A percentile compares a stretch with the other conserved stretches of the same genome.
Conservation (phyloP, 345 rosid genomes). For the Salix caprea region DNA sequence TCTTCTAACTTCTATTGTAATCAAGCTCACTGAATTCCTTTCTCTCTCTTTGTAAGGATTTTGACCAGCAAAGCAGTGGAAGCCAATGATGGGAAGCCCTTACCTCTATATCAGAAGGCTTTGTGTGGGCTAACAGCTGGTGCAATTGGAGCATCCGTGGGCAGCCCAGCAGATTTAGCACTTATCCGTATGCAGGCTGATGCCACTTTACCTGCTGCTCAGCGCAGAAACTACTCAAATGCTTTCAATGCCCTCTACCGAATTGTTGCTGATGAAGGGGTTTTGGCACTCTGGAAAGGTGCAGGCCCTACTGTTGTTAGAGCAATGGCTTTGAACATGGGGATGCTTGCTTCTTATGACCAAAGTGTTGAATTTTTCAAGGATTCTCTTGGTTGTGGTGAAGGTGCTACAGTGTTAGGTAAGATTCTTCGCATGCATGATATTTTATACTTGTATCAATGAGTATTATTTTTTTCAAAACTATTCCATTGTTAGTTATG, state of each 20-base stretch:
- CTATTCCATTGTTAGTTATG: not conserved
- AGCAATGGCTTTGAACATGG: constrained; percentile 99
- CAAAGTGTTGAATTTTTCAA: constrained; percentile 88
- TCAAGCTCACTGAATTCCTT: not conserved
- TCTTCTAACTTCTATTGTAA: not conserved
- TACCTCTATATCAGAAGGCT: constrained; percentile 96
- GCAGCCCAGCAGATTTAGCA: constrained; percentile 95
- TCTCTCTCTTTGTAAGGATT: constrained; percentile 42
- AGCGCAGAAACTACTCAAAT: constrained; percentile 82
- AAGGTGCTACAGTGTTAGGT: constrained; percentile 64
- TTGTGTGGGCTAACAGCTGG: constrained; percentile 97
- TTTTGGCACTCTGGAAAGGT: constrained; percentile 98
- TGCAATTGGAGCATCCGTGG: constrained; percentile 89
- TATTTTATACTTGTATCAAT: not conserved
- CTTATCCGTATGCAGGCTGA: constrained; percentile 99
- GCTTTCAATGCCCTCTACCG: constrained; percentile 97
- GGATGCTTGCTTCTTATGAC: constrained; percentile 99
- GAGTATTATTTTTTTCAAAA: not conserved
- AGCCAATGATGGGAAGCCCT: constrained; percentile 93
- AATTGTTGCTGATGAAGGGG: constrained; percentile 78
- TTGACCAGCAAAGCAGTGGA: constrained; percentile 79
- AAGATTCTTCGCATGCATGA: constrained; percentile 4
- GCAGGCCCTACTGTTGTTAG: constrained; percentile 99
- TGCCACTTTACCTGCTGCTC: constrained; percentile 84
- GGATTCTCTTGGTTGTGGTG: constrained; percentile 73